Percentiles rank a stretch among this genome's conserved stretches.
Conservation (phyloP, 192 early-diverging fungal species). For the Coemansia sp. region DNA sequence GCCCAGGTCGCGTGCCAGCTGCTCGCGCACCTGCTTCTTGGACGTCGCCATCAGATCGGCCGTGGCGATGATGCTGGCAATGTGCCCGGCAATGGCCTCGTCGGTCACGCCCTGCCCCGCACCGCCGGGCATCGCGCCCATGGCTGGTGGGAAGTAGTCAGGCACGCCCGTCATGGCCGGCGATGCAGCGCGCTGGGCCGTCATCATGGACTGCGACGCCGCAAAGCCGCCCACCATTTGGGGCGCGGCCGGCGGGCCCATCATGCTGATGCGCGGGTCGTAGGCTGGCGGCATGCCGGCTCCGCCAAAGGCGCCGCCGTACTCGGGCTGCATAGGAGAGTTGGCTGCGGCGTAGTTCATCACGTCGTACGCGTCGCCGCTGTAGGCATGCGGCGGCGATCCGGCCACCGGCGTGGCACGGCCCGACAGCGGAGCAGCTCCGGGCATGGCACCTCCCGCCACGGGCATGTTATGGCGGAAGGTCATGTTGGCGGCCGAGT, state of each 20-base stretch:
- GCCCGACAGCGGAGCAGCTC: slow-evolving; percentile 4
- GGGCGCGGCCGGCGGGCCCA: slow-evolving; percentile 3
- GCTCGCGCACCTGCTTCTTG: slow-evolving; percentile 92
- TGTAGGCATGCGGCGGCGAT: slow-evolving; percentile 31
- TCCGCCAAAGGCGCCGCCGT: slow-evolving; percentile 4
- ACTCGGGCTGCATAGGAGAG: slow-evolving; percentile 25
- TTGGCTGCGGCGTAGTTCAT: slow-evolving; percentile 31
- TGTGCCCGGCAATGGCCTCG: slow-evolving; percentile 61
- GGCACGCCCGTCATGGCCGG: slow-evolving; percentile 20
- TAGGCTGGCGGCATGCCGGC: slow-evolving; percentile 29
- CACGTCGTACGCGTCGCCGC: slow-evolving; percentile 31
- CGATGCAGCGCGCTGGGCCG: slow-evolving; percentile 18
- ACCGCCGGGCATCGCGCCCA: neutral
- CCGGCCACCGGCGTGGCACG: slow-evolving; percentile 20
- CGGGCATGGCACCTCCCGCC: slow-evolving; percentile 6
- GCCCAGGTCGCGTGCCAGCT: slow-evolving; percentile 26
- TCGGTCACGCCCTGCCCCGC: slow-evolving; percentile 51
- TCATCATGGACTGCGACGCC: slow-evolving; percentile 4
- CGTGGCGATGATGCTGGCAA: slow-evolving; percentile 71
- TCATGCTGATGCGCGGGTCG: slow-evolving; percentile 38
- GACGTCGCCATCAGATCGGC: slow-evolving; percentile 94
- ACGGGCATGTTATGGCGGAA: slow-evolving; percentile 17
- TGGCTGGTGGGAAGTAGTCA: slow-evolving; percentile 18
- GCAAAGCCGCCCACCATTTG: slow-evolving; percentile 9
- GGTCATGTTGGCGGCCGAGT: slow-evolving; percentile 32